Percentiles rank a stretch among this genome's conserved stretches.
Conservation (phyloP, 2,329 filamentous ascomycete species). For the Alternaria arborescens region DNA sequence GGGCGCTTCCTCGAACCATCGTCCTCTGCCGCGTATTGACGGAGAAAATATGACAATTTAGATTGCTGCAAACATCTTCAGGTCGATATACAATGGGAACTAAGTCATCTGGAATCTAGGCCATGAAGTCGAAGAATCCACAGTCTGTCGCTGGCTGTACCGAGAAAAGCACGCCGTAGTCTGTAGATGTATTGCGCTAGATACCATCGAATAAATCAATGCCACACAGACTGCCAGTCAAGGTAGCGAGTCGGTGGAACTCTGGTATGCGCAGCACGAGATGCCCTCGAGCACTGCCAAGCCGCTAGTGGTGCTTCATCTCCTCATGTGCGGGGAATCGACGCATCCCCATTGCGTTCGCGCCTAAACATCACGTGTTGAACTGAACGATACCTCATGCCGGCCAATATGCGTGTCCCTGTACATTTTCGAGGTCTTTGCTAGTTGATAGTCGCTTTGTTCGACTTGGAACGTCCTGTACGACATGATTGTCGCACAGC, state of each 20-base stretch:
- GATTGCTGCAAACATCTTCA: no score
- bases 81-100: no score
- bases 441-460: neutral
- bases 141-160: no score
- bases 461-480: neutral
- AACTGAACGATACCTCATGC: neutral
- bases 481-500: neutral
- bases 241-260: neutral
- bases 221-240: neutral
- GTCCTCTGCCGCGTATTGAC: no score
- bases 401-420: no score
- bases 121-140: no score
- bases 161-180: no score
- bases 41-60: no score
- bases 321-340: neutral
- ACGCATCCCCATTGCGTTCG: neutral
- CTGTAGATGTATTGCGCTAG: neutral
- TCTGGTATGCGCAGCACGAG: fast-evolving
- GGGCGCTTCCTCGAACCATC: no score
- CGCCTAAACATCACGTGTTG: neutral
- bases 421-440: no score
- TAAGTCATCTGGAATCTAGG: no score
- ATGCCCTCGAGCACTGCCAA: neutral
- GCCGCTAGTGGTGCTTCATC: neutral
- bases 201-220: neutral